phyloP scores from a whole-genome alignment of 257 asterid genomes.

The Solanum chilense region DNA sequence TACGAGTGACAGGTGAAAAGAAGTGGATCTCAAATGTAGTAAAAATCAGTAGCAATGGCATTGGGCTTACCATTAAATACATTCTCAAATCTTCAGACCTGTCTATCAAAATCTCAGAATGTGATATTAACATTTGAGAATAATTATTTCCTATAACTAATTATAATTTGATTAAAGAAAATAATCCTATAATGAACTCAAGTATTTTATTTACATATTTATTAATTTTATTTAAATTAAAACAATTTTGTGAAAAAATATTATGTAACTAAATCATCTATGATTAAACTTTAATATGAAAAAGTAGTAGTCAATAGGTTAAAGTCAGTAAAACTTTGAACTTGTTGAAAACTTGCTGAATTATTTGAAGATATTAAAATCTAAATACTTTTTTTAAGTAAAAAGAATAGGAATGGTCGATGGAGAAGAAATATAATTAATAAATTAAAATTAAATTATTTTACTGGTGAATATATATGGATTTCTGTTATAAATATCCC shows the following conservation, averaged over 20 bases:
- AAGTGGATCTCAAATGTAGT: neutral
- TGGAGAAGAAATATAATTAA: neutral
- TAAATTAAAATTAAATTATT: neutral
- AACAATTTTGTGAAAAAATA: neutral
- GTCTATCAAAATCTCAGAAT: neutral
- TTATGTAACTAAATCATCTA: too few relatives aligned
- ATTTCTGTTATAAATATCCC: too few relatives aligned
- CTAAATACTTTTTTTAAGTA: neutral
- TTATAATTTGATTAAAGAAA: neutral
- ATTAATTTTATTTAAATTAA: too few relatives aligned
- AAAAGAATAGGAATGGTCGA: neutral
- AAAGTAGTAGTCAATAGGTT: neutral
- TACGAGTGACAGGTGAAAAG: neutral
- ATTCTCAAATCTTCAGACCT: neutral
- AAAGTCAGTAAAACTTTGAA: neutral
- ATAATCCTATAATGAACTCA: too few relatives aligned
- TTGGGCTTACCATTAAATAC: neutral
- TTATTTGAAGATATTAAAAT: neutral
- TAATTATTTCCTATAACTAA: too few relatives aligned
- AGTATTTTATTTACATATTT: too few relatives aligned
- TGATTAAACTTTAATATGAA: too few relatives aligned
- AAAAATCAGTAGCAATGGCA: neutral
- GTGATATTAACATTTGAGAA: neutral
- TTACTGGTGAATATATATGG: neutral
- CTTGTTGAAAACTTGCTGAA: neutral